phyloP scores from a whole-genome alignment of 2,329 filamentous ascomycete genomes.

The Plenodomus biglobosus region DNA sequence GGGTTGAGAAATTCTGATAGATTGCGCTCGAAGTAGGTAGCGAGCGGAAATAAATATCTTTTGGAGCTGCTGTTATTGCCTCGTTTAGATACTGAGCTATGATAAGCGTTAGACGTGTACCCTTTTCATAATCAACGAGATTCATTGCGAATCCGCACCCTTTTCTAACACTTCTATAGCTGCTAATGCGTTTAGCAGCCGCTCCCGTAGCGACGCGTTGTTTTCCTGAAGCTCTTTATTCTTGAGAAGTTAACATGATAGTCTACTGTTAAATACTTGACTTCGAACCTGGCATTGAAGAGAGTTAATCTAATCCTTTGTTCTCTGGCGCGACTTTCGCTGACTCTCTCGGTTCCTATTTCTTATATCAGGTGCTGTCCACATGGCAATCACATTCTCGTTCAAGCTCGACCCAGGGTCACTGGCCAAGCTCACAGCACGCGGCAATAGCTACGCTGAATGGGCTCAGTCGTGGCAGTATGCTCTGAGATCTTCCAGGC shows the following conservation, averaged over 20 bases:
- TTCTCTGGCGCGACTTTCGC: conserved; percentile 4
- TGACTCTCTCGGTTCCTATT: conserved; percentile 8
- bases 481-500: conserved; percentile 1
- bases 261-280: conserved; percentile 2
- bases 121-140: conserved; percentile 1
- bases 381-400: too few species aligned
- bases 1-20: conserved; percentile 2
- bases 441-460: conserved; percentile 3
- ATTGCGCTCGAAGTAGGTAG: background rate
- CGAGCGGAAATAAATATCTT: background rate
- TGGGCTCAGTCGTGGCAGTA: conserved; percentile 1
- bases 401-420: conserved; percentile 1
- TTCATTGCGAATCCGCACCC: conserved; percentile 4
- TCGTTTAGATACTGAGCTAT: conserved; percentile 5
- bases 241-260: conserved; percentile 7
- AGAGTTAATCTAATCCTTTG: conserved; percentile 8
- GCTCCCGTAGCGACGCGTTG: conserved; percentile 4
- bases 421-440: conserved; percentile 2
- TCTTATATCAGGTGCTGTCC: too few species aligned
- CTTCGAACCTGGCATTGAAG: conserved; percentile 7
- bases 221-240: conserved; percentile 6
- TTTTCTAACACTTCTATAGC: conserved; percentile 9
- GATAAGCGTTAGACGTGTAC: conserved; percentile 3
- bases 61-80: background rate
- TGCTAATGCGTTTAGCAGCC: conserved; percentile 4